Evolutionary conservation across 2,329 filamentous ascomycete genomes (phyloP).

Genomic region (Lecanicillium sp.): DNA sequence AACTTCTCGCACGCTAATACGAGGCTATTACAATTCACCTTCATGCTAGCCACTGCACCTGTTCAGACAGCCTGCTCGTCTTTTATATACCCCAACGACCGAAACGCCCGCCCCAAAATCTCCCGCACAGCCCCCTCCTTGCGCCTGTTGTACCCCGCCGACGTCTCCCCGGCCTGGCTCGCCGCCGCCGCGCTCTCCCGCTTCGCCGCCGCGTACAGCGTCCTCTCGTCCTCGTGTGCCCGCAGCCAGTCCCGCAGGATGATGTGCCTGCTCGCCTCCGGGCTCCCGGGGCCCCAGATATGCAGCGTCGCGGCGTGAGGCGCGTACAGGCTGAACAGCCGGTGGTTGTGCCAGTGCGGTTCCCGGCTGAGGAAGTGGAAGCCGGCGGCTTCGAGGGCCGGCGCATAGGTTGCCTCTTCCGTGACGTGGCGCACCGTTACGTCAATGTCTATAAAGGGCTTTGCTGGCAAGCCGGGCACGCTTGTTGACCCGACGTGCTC

Average conservation of each 20-base stretch:
- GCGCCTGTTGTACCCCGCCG: conserved; percentile 34
- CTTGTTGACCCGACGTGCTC: conserved; percentile 46
- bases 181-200: conserved; percentile 24
- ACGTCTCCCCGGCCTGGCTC: conserved; percentile 24
- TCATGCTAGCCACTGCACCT: not conserved
- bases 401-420: conserved; percentile 37
- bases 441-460: conserved; percentile 48
- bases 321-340: conserved; percentile 35
- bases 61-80: too few relatives aligned
- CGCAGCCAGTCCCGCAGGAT: conserved; percentile 41
- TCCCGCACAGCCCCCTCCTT: conserved; percentile 35
- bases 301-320: conserved; percentile 39
- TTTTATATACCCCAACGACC: not conserved
- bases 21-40: not conserved
- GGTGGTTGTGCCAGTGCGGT: conserved; percentile 42
- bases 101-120: conserved; percentile 24
- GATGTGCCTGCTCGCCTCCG: conserved; percentile 36
- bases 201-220: conserved; percentile 34
- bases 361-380: conserved; percentile 43
- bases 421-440: conserved; percentile 35
- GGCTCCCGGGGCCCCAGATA: conserved; percentile 38
- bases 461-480: conserved; percentile 42
- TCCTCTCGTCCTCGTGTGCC: conserved; percentile 30
- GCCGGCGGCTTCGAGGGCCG: conserved; percentile 35
- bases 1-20: not conserved